These are phyloP conservation scores for Chalciporus piperatus DNA, from an alignment of 768 basidiomycete species.

Conservation along the genomic window DNA sequence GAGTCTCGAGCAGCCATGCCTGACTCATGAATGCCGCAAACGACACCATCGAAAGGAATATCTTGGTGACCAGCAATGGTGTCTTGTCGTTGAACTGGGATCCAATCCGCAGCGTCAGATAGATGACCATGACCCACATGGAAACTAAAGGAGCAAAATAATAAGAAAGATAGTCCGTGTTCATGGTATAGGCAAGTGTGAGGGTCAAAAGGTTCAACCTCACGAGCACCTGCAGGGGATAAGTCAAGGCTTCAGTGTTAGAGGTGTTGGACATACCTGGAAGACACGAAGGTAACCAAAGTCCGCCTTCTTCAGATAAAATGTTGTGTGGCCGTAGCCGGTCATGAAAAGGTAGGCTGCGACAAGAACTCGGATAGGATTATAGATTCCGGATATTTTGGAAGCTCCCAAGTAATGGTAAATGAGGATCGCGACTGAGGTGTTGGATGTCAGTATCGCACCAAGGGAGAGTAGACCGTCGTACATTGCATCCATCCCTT, in stretches of 20 bases:
- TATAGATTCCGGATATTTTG: constrained; percentile 89
- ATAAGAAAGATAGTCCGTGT: constrained; percentile 88
- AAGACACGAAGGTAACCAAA: constrained; percentile 77
- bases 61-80: constrained; percentile 66
- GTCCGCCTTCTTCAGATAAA: constrained; percentile 87
- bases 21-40: constrained; percentile 67
- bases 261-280: constrained; percentile 45
- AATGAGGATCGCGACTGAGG: constrained; percentile 78
- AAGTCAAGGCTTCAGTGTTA: neutral
- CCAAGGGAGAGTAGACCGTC: constrained; percentile 22
- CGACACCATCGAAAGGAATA: constrained; percentile 58
- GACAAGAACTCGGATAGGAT: constrained; percentile 84
- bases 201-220: constrained; percentile 84
- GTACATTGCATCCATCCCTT: constrained; percentile 98
- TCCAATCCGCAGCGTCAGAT: constrained; percentile 71
- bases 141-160: constrained; percentile 91
- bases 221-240: constrained; percentile 56
- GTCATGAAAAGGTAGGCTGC: constrained; percentile 92
- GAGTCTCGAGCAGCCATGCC: constrained; percentile 54
- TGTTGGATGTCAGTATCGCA: neutral
- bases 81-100: constrained; percentile 70
- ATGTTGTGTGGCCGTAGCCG: constrained; percentile 87
- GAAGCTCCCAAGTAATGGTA: constrained; percentile 93
- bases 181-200: constrained; percentile 83
- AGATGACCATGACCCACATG: constrained; percentile 87